Conservation (phyloP, 2,329 filamentous ascomycete species). For the Westerdykella sp. region DNA sequence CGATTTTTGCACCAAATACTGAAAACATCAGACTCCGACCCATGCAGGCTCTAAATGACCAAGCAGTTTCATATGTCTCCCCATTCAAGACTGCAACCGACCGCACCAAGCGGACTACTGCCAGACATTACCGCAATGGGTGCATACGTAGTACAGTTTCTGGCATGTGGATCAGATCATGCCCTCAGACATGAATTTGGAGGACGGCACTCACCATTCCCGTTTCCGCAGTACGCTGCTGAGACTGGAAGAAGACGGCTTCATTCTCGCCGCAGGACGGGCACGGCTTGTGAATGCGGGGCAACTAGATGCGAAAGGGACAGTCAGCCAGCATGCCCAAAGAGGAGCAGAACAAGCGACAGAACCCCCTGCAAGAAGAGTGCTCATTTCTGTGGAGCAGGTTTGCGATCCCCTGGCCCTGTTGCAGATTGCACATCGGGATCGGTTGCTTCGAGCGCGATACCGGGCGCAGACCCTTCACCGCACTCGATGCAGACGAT, state of each 20-base stretch:
- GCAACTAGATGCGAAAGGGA: constrained; percentile 60
- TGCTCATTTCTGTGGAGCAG: constrained; percentile 29
- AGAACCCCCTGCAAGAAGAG: constrained; percentile 18
- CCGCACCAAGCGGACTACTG: constrained; percentile 11
- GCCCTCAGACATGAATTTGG: background rate
- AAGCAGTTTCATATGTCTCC: background rate
- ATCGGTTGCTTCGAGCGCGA: constrained; percentile 42
- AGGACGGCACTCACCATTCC: constrained; percentile 69
- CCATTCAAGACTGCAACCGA: background rate
- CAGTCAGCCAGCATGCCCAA: constrained; percentile 35
- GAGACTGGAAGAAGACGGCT: constrained; percentile 97
- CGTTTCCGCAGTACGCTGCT: constrained; percentile 92
- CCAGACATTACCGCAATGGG: constrained; percentile 86
- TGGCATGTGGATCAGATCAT: constrained; percentile 19
- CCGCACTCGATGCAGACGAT: constrained; percentile 51
- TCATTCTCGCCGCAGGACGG: constrained; percentile 79
- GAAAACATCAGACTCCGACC: constrained; percentile 26
- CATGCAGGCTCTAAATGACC: constrained; percentile 7
- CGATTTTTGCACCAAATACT: constrained; percentile 14
- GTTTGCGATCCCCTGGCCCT: constrained; percentile 24
- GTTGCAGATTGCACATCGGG: constrained; percentile 20
- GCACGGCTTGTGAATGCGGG: constrained; percentile 79
- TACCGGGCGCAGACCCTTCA: constrained; percentile 39
- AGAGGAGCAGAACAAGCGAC: constrained; percentile 30
- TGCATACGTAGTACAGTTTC: constrained; percentile 67